Evolutionary conservation across 225 moss, liverwort and hornwort species (phyloP).

Genomic region (Climacium dendroides): DNA sequence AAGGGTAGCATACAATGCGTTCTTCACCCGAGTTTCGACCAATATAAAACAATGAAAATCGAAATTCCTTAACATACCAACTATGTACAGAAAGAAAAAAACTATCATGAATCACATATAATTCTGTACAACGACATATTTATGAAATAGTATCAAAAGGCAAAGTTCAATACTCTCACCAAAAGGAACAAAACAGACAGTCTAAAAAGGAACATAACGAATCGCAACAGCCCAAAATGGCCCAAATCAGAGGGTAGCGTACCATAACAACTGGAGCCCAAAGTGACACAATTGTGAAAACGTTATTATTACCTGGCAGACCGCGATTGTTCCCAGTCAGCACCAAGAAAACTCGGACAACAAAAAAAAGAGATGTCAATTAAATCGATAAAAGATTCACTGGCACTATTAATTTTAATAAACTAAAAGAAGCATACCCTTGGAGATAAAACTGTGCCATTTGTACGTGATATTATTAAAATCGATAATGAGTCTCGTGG

Average conservation of each 20-base stretch:
- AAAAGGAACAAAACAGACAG: background rate
- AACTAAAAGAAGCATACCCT: slow-evolving; percentile 25
- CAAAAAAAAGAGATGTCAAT: background rate
- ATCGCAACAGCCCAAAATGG: background rate
- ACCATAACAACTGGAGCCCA: slow-evolving; percentile 94
- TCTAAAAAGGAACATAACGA: background rate
- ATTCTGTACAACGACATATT: background rate
- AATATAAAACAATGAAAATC: background rate
- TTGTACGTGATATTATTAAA: slow-evolving; percentile 28
- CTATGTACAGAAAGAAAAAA: background rate
- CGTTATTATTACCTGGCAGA: slow-evolving; percentile 54
- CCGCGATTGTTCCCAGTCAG: background rate
- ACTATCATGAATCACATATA: background rate
- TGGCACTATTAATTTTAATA: background rate
- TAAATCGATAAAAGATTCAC: background rate
- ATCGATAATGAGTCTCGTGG: slow-evolving; percentile 50
- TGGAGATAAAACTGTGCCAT: slow-evolving; percentile 73
- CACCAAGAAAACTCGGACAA: background rate
- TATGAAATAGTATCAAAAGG: background rate
- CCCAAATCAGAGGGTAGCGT: background rate
- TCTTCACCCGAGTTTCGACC: background rate
- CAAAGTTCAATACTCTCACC: background rate
- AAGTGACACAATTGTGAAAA: slow-evolving; percentile 52
- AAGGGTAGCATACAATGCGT: background rate
- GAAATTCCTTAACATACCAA: background rate